Evolutionary conservation across 345 rosid genomes (phyloP), one percentile per base, ranked within the genome.

Genomic region (Corchorus capsularis): DNA sequence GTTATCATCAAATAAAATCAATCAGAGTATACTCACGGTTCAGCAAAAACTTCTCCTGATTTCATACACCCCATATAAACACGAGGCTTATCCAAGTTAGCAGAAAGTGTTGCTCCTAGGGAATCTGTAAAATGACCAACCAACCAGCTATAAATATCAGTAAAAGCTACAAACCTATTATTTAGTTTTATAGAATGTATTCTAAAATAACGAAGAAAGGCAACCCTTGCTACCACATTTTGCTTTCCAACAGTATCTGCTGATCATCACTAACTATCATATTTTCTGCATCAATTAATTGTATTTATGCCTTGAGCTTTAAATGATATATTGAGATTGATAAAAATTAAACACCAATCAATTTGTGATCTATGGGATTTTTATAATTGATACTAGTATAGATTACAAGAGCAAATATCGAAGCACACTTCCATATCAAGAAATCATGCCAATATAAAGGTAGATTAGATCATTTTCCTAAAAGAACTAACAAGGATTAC

Each of bases 31-130:
- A 84, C 91, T 82, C 85, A 86, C 89, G 74, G 84, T 56, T 82
- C 82, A 37, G 85, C 75, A 64, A 82, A 80, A 52, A 86, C 89
- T 75, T 82, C 74, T 53, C 87, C 91, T 49, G 89, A 87, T 84
- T 87, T 85, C 89, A 87, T 84, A 75, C 89, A 87, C 52, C 89
- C 87, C 78, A 85, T 77, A 76, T 82, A 87, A 64, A 73, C 77
- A 39, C 81, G 86, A 49, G 85, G 87, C 77, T 81, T 82, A 70
- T 78, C 86, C 74, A 86, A 50, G 73, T 84, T 73, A 52, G 77
- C 17, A 53, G 86, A 80, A 72, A 86, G 87, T 61, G 79, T 69
- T 53, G 89, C 86, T 75, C 86, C 87, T 11, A 87, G 82, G 17
- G 81, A 75, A 85, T 85, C 89, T 86, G 80, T 35, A 75, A 12